Percentiles rank a stretch among this genome's conserved stretches.
phyloP scores from a whole-genome alignment of 495 filamentous ascomycete species.

The Hyphodiscus hymeniophilus region DNA sequence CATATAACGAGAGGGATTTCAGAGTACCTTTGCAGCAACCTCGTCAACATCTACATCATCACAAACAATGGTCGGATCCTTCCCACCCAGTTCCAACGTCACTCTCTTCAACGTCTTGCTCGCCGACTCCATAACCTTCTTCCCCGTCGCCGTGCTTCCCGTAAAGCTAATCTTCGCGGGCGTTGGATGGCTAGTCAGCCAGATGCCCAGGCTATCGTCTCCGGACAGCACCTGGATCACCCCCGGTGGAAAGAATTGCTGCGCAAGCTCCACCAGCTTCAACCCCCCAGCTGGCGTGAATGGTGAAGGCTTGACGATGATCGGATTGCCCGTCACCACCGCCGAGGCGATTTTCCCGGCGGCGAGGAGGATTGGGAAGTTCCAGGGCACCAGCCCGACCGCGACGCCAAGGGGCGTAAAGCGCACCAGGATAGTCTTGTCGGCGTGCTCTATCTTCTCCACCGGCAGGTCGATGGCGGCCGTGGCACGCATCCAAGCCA shows the following conservation, averaged over 20 bases:
- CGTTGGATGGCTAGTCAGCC: conserved; percentile 41
- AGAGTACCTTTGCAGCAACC: conserved; percentile 15
- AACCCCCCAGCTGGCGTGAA: conserved; percentile 51
- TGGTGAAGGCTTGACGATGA: conserved; percentile 49
- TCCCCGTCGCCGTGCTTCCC: conserved; percentile 46
- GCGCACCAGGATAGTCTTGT: too few relatives aligned
- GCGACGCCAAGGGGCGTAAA: too few relatives aligned
- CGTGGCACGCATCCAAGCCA: too few relatives aligned
- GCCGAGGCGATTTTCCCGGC: conserved; percentile 17
- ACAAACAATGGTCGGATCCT: conserved; percentile 48
- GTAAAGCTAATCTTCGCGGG: conserved; percentile 57
- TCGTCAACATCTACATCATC: conserved; percentile 37
- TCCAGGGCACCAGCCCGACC: too few relatives aligned
- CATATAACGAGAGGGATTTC: too few relatives aligned
- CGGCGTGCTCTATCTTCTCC: too few relatives aligned
- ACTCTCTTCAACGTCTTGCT: conserved; percentile 47
- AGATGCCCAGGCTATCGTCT: conserved; percentile 39
- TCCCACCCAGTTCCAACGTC: conserved; percentile 51
- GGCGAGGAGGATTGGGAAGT: conserved; percentile 35
- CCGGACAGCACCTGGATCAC: conserved; percentile 51
- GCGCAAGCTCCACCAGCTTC: conserved; percentile 50
- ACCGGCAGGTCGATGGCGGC: too few relatives aligned
- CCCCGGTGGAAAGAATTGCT: conserved; percentile 47
- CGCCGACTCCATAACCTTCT: conserved; percentile 41
- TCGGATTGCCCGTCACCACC: conserved; percentile 39